A percentile compares a stretch with the other conserved stretches of the same genome.
Evolutionary conservation across 1,284 basidiomycete species (phyloP).

Genomic region (Melampsora americana): DNA sequence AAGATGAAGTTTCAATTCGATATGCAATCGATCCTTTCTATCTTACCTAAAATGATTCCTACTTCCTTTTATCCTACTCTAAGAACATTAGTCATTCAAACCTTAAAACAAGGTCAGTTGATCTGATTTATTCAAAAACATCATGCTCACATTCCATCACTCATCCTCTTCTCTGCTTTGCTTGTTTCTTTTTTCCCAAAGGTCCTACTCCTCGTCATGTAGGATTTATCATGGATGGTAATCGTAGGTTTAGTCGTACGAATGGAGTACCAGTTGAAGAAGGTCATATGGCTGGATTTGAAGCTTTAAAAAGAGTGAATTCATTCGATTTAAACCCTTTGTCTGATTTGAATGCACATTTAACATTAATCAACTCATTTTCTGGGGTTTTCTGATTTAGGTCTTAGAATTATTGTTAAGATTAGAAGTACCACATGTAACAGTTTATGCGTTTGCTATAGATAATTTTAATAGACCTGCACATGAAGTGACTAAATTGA

Average conservation of each 20-base stretch:
- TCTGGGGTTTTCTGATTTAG: slow-evolving; percentile 56
- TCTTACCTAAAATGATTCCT: slow-evolving; percentile 18
- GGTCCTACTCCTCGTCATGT: slow-evolving; percentile 89
- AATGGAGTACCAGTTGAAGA: slow-evolving; percentile 65
- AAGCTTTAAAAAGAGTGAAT: slow-evolving; percentile 71
- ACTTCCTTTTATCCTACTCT: slow-evolving; percentile 23
- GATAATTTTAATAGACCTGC: slow-evolving; percentile 91
- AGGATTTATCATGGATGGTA: slow-evolving; percentile 98
- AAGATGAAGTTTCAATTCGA: slow-evolving; percentile 3
- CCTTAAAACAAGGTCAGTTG: not conserved
- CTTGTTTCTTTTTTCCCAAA: not conserved
- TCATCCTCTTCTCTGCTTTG: no score
- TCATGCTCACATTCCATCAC: slow-evolving; percentile 43
- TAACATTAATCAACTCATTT: not conserved
- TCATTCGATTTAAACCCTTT: not conserved
- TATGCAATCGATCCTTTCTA: slow-evolving; percentile 21
- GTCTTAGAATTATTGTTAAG: slow-evolving; percentile 75
- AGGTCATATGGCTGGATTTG: slow-evolving; percentile 83
- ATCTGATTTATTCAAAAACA: slow-evolving; percentile 12
- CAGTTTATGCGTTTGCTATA: slow-evolving; percentile 92
- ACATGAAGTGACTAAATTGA: slow-evolving; percentile 81
- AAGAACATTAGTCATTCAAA: slow-evolving; percentile 26
- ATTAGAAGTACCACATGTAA: slow-evolving; percentile 74
- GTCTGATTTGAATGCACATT: not conserved
- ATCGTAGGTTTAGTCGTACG: slow-evolving; percentile 80